phyloP scores from a whole-genome alignment of 306 rosid species.

The Castanopsis chinensis region DNA sequence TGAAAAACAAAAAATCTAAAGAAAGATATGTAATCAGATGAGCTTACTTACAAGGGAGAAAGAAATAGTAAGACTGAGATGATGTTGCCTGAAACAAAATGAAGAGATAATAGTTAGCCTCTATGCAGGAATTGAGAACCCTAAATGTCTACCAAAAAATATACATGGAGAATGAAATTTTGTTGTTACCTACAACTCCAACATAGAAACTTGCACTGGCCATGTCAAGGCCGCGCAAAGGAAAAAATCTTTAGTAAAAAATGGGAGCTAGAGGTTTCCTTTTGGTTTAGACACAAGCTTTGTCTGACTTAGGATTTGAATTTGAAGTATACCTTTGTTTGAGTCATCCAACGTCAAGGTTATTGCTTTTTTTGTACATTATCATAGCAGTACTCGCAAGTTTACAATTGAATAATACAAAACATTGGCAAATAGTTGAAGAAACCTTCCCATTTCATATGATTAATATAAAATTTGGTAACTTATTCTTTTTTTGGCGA shows the following conservation, averaged over 20 bases:
- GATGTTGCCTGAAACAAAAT: conserved; percentile 29
- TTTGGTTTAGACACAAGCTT: not conserved
- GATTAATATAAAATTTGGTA: not conserved
- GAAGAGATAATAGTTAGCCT: not conserved
- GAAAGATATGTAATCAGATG: not conserved
- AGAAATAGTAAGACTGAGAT: conserved; percentile 35
- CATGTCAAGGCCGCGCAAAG: not conserved
- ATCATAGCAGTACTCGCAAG: not conserved
- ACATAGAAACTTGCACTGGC: conserved; percentile 6
- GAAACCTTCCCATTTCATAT: not conserved
- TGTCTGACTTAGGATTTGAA: not conserved
- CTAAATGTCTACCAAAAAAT: not conserved
- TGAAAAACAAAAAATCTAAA: not conserved
- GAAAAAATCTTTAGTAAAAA: not conserved
- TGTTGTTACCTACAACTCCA: conserved; percentile 33
- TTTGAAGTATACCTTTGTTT: not conserved
- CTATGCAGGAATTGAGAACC: not conserved
- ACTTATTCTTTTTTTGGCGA: not conserved
- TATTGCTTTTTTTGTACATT: not conserved
- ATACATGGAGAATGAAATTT: not conserved
- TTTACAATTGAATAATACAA: not conserved
- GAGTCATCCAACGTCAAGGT: not conserved
- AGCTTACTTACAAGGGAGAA: conserved; percentile 31
- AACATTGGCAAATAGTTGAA: not conserved
- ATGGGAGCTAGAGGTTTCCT: not conserved